Conservation (phyloP, 768 basidiomycete species). For the Boletus rex-veris region DNA sequence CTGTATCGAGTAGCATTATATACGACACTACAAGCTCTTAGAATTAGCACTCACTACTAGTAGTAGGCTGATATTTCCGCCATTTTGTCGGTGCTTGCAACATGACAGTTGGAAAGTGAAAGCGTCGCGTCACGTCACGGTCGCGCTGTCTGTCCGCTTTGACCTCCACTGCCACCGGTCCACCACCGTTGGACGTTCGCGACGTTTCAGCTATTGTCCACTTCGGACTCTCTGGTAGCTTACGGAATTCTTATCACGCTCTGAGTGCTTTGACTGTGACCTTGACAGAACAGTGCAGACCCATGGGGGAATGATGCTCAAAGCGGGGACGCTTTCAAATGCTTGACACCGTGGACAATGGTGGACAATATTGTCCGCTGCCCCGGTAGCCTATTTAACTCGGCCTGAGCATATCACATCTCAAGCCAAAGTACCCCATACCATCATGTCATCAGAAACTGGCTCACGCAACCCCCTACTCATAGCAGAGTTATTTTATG, state of each 20-base stretch:
- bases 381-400: neutral
- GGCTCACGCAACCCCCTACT: neutral
- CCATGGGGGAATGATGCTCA: no score
- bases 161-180: no score
- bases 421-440: no score
- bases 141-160: slow-evolving; percentile 8
- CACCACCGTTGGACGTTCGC: no score
- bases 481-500: neutral
- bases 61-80: slow-evolving; percentile 51
- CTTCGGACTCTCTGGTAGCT: no score
- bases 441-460: neutral
- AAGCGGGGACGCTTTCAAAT: no score
- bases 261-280: no score
- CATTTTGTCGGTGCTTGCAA: slow-evolving; percentile 27
- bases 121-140: slow-evolving; percentile 33
- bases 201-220: no score
- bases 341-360: neutral
- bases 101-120: neutral
- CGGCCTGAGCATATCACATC: neutral
- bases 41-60: slow-evolving; percentile 23
- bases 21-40: neutral
- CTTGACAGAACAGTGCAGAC: no score
- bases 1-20: neutral
- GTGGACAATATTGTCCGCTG: no score
- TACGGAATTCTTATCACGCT: no score